Percentiles rank a stretch among this genome's conserved stretches.
phyloP scores from a whole-genome alignment of 106 monocot genomes.

The Agapanthus africanus region DNA sequence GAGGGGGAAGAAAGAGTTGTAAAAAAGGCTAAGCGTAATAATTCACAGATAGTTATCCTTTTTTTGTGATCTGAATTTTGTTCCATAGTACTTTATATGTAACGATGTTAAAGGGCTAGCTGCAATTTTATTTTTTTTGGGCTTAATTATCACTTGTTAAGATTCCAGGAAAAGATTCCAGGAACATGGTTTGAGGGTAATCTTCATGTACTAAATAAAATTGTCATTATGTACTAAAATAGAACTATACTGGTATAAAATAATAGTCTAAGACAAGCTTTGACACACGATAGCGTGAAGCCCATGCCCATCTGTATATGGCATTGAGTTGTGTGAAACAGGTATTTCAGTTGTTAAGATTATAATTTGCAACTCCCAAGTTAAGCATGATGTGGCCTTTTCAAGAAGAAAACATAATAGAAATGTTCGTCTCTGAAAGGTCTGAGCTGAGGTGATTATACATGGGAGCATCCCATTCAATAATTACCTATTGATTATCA shows the following conservation, averaged over 20 bases:
- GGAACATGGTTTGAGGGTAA: no score
- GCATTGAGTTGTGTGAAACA: neutral
- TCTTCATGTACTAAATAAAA: no score
- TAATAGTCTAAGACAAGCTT: no score
- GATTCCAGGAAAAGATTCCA: no score
- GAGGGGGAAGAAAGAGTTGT: no score
- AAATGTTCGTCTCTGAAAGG: neutral
- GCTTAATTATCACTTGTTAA: no score
- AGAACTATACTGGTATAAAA: no score
- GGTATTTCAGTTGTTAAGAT: neutral
- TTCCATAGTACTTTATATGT: no score
- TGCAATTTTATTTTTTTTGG: no score
- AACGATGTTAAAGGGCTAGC: neutral
- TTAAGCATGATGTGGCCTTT: constrained; percentile 6
- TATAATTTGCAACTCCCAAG: constrained; percentile 7
- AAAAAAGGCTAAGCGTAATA: neutral
- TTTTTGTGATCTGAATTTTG: neutral
- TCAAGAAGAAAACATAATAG: constrained; percentile 5
- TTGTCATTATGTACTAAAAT: no score
- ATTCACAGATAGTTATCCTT: neutral
- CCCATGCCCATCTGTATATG: neutral
- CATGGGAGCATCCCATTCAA: constrained; percentile 6
- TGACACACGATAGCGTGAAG: no score
- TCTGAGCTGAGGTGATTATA: neutral
- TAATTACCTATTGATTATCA: no score